Percentiles rank a stretch among this genome's conserved stretches.
Evolutionary conservation across 306 rosid species (phyloP).

Genomic region (Quercus alba): DNA sequence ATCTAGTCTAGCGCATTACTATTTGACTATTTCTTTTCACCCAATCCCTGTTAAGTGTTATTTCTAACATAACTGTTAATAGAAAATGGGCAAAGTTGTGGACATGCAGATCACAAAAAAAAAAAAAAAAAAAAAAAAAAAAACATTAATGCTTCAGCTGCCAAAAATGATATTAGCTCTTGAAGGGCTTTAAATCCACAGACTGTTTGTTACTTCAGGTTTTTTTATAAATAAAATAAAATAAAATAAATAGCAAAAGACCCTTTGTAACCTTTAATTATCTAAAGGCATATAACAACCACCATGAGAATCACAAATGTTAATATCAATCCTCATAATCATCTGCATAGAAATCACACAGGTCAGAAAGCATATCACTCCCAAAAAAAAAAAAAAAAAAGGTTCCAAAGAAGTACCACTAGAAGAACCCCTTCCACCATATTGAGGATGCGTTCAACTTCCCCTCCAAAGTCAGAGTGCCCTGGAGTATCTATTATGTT

Average conservation of each 20-base stretch:
- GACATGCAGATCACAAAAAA: not conserved
- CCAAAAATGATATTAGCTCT: not conserved
- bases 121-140: too few relatives aligned
- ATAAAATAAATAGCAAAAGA: too few relatives aligned
- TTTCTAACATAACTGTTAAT: not conserved
- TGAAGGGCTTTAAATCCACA: not conserved
- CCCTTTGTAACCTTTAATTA: not conserved
- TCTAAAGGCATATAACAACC: constrained; percentile 15
- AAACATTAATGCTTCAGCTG: not conserved
- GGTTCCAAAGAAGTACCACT: constrained; percentile 58
- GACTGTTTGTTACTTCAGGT: not conserved
- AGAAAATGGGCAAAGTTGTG: not conserved
- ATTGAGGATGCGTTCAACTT: constrained; percentile 94
- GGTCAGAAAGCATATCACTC: not conserved
- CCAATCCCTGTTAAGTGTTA: not conserved
- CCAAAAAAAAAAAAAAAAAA: constrained; percentile 1
- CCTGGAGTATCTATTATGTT: constrained; percentile 98
- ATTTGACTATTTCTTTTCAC: not conserved
- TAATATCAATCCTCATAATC: constrained; percentile 5
- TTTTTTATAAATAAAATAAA: not conserved
- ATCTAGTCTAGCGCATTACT: too few relatives aligned
- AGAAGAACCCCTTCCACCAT: constrained; percentile 99
- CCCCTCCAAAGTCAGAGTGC: constrained; percentile 98
- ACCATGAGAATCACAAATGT: not conserved
- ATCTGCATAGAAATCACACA: constrained; percentile 5